phyloP scores from a whole-genome alignment of 805 yeast genomes.

The Pichia manshurica region DNA sequence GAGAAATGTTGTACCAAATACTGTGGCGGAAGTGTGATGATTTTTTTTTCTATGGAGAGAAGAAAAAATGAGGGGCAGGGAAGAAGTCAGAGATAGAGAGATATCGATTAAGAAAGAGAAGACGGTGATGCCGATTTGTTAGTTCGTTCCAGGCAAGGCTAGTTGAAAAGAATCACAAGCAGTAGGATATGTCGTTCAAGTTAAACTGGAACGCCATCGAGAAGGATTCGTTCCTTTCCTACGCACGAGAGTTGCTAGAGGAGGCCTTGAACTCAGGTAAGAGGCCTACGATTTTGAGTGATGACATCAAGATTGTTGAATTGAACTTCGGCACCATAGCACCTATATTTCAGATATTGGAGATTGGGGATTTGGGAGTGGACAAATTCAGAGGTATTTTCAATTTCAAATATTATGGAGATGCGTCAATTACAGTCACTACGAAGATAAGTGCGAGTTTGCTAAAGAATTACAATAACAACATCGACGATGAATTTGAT shows the following conservation, averaged over 20 bases:
- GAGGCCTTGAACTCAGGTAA: constrained; percentile 71
- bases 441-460: constrained; percentile 85
- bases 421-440: constrained; percentile 65
- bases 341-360: constrained; percentile 72
- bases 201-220: constrained; percentile 75
- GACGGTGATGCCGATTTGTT: too few relatives aligned
- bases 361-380: constrained; percentile 72
- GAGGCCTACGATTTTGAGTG: constrained; percentile 64
- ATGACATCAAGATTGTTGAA: constrained; percentile 61
- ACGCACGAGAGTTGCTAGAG: constrained; percentile 61
- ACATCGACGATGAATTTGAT: constrained; percentile 28
- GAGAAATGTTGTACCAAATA: too few relatives aligned
- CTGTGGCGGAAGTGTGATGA: too few relatives aligned
- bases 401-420: constrained; percentile 70
- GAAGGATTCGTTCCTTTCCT: constrained; percentile 52
- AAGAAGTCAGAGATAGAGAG: too few relatives aligned
- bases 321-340: constrained; percentile 68
- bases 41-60: background rate
- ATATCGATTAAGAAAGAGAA: too few relatives aligned
- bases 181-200: constrained; percentile 82
- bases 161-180: too few relatives aligned
- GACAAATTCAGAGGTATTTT: constrained; percentile 80
- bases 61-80: background rate
- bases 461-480: constrained; percentile 52
- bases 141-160: too few relatives aligned